Evolutionary conservation across 2,329 filamentous ascomycete genomes (phyloP), one percentile per base, ranked within the genome.

Genomic region (Fusarium papillatum): DNA sequence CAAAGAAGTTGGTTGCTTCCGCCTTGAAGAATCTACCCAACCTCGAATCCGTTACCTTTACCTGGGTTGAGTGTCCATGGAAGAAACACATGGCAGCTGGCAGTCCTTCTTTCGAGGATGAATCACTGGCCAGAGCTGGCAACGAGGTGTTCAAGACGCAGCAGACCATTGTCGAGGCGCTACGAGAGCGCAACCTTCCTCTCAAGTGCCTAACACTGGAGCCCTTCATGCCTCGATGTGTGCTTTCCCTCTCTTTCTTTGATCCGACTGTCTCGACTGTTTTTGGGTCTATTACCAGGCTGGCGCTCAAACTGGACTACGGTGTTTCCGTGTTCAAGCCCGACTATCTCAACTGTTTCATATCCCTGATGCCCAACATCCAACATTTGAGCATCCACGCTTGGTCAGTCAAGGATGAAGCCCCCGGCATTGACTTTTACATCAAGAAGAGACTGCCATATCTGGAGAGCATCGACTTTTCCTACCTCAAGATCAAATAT

Each of bases 1-100:
- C 71, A 13, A 39, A 74, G 29, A 62, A 68, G n/a, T 34, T 69
- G 50, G 68, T 78, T 26, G 61, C 68, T 36, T 64, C 73, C 4
- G 73, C 73, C 16, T 22, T 81, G 19, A 62, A 22, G 64, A 59
- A 70, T 11, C 59, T 81, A 7, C 64, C 70, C 17, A 76, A 73
- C 53, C 76, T 81, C n/a, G 72, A 73, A 38, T 70, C 73, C 7
- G 26, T 80, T 19, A 73, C 39, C 19, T 64, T 81, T 38, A 79
- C 79, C 19, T 81, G 79, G 79, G 66, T 53, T 13, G 34, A 70
- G n/a, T 74, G 73, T 46, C 78, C 79, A 14, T 80, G 77, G 79
- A 22, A 59, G 26, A 70, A 57, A 5, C 26, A 48, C 4, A 39
- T 50, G 2, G 69, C 67, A 11, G 68, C 64, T 13, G 57, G 48